Percentiles rank a stretch among this genome's conserved stretches.
phyloP scores from a whole-genome alignment of 495 filamentous ascomycete species.

The Gamarada debralockiae region DNA sequence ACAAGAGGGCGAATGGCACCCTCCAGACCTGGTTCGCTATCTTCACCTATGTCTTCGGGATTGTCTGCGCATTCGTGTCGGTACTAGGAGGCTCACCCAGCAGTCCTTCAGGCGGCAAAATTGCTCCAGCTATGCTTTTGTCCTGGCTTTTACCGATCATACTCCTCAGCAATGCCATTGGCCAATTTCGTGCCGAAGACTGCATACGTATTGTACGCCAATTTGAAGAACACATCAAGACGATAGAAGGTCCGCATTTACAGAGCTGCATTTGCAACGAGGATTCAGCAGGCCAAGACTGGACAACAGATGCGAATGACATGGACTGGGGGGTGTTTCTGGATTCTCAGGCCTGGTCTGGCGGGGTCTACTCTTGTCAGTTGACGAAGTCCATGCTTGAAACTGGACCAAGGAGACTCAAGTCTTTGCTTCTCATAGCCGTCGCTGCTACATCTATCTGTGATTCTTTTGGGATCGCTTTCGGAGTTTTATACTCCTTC shows the following conservation, averaged over 20 bases:
- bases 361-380: neutral
- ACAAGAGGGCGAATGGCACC: slow-evolving; percentile 27
- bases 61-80: slow-evolving; percentile 27
- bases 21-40: slow-evolving; percentile 26
- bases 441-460: neutral
- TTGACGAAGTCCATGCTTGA: neutral
- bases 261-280: neutral
- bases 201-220: neutral
- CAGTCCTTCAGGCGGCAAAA: slow-evolving; percentile 28
- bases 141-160: slow-evolving; percentile 31
- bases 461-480: neutral
- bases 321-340: neutral
- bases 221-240: neutral
- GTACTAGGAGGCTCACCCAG: slow-evolving; percentile 20
- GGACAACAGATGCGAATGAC: neutral
- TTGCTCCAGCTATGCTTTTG: slow-evolving; percentile 29
- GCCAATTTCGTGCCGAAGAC: slow-evolving; percentile 7
- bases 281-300: neutral
- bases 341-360: neutral
- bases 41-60: slow-evolving; percentile 24
- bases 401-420: neutral
- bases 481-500: neutral
- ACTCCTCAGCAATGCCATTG: slow-evolving; percentile 31
- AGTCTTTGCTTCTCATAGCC: neutral
- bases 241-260: neutral